These are phyloP conservation scores for Ambrosia artemisiifolia DNA, from an alignment of 129 eudicot species.

Conservation along the genomic window DNA sequence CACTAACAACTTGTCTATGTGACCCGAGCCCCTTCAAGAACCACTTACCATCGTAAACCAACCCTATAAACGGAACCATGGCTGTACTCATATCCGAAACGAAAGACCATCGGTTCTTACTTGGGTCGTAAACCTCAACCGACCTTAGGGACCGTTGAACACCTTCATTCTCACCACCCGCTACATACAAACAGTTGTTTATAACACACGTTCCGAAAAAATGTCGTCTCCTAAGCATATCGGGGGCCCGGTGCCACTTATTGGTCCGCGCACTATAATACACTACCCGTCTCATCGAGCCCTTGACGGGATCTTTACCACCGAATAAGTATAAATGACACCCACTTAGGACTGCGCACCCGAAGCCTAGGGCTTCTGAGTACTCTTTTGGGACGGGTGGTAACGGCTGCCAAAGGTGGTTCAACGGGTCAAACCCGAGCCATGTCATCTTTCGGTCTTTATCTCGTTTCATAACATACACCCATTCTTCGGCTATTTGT, in stretches of 20 bases:
- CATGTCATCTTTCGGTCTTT: constrained; percentile 66
- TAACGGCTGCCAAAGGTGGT: constrained; percentile 78
- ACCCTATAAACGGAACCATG: constrained; percentile 78
- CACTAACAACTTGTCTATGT: constrained; percentile 69
- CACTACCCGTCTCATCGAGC: constrained; percentile 80
- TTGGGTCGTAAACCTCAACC: constrained; percentile 74
- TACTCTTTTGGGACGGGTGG: constrained; percentile 83
- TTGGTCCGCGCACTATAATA: constrained; percentile 73
- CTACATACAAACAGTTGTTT: constrained; percentile 77
- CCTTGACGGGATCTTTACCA: constrained; percentile 78
- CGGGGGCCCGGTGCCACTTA: constrained; percentile 89
- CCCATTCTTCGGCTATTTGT: constrained; percentile 73
- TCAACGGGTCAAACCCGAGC: constrained; percentile 72
- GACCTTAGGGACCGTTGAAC: constrained; percentile 67
- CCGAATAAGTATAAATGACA: constrained; percentile 78
- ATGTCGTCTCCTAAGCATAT: constrained; percentile 75
- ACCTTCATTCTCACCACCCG: constrained; percentile 85
- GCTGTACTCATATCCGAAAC: constrained; percentile 75
- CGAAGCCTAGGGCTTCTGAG: constrained; percentile 69
- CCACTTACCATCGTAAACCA: constrained; percentile 81
- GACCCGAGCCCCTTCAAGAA: constrained; percentile 77
- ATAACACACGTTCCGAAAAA: constrained; percentile 77
- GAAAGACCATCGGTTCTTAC: constrained; percentile 70
- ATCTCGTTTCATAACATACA: constrained; percentile 72
- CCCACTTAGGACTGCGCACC: constrained; percentile 75